These are phyloP conservation scores for Chenopodium album DNA, from an alignment of 148 eudicot species.

Conservation along the genomic window DNA sequence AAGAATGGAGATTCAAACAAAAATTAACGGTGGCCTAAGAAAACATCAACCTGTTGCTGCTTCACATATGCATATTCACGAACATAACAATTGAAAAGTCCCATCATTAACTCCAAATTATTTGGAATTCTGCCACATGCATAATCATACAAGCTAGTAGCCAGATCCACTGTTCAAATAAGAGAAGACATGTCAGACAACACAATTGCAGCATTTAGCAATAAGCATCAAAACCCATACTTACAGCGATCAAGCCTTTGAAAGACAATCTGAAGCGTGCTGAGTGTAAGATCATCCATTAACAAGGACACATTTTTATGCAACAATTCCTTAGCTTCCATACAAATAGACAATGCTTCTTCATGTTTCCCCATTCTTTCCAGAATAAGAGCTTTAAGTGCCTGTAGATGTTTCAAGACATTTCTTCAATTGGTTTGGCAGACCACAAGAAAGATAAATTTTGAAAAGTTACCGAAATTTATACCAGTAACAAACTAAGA, in stretches of 20 bases:
- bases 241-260: slow-evolving; percentile 85
- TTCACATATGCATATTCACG: slow-evolving; percentile 91
- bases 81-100: slow-evolving; percentile 93
- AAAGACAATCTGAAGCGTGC: slow-evolving; percentile 90
- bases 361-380: slow-evolving; percentile 85
- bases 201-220: background rate
- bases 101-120: slow-evolving; percentile 87
- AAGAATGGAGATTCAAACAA: background rate
- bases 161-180: slow-evolving; percentile 72
- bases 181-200: background rate
- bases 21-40: background rate
- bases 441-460: background rate
- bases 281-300: slow-evolving; percentile 75
- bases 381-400: slow-evolving; percentile 73
- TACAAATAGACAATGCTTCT: slow-evolving; percentile 70
- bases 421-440: background rate
- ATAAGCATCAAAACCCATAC: slow-evolving; percentile 24
- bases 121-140: slow-evolving; percentile 77
- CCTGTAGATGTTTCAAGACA: slow-evolving; percentile 30
- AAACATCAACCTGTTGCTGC: slow-evolving; percentile 86
- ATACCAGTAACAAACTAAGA: background rate
- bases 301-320: slow-evolving; percentile 46
- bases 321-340: slow-evolving; percentile 70
- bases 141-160: slow-evolving; percentile 84
- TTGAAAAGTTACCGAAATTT: background rate